A percentile compares a stretch with the other conserved stretches of the same genome.
These are phyloP conservation scores for Quambalaria eucalypti DNA, from an alignment of 1,284 basidiomycete species.

Conservation along the genomic window DNA sequence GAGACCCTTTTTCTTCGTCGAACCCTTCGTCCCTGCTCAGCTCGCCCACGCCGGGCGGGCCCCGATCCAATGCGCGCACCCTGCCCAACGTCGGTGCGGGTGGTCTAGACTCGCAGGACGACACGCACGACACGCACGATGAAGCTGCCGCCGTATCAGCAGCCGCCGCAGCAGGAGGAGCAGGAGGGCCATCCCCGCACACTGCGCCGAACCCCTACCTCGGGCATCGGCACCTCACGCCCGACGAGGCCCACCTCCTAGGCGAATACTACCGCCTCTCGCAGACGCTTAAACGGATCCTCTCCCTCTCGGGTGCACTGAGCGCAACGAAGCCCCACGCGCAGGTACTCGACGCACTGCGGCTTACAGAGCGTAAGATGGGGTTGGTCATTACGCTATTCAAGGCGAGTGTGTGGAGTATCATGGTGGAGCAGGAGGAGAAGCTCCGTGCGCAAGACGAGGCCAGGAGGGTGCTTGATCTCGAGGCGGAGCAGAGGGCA, in stretches of 20 bases:
- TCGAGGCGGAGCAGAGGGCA: background rate
- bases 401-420: conserved; percentile 89
- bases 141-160: too few relatives aligned
- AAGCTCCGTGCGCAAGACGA: background rate
- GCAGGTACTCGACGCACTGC: conserved; percentile 66
- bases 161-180: too few relatives aligned
- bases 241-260: background rate
- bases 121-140: too few relatives aligned
- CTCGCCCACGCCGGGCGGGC: too few relatives aligned
- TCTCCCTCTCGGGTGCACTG: background rate
- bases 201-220: conserved; percentile 1
- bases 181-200: too few relatives aligned
- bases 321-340: conserved; percentile 52
- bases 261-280: conserved; percentile 1
- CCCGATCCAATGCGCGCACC: too few relatives aligned
- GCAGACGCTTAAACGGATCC: background rate
- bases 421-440: conserved; percentile 73
- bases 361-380: conserved; percentile 85
- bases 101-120: too few relatives aligned
- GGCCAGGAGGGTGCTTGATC: background rate
- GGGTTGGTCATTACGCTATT: conserved; percentile 66
- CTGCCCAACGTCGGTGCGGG: too few relatives aligned
- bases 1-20: too few relatives aligned
- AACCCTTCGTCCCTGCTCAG: too few relatives aligned
- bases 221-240: background rate